Percentiles rank a stretch among this genome's conserved stretches.
Evolutionary conservation across 2,329 filamentous ascomycete species (phyloP).

Genomic region (Aspergillus glaucus): DNA sequence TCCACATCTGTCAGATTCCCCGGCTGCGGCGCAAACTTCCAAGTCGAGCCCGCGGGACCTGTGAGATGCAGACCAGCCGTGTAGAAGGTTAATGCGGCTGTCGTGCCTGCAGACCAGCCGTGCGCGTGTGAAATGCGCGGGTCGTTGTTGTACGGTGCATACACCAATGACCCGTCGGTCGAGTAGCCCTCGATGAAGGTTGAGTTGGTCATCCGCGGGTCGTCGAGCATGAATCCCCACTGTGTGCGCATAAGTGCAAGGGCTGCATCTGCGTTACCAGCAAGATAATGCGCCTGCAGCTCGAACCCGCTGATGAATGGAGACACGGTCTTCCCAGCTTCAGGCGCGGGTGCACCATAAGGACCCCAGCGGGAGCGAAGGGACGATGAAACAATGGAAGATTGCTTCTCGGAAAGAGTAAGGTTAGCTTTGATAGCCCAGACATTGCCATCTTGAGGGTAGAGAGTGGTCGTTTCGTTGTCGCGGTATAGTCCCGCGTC

Average conservation of each 20-base stretch:
- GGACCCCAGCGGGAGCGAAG: conserved; percentile 39
- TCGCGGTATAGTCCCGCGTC: conserved; percentile 18
- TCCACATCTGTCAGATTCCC: conserved; percentile 31
- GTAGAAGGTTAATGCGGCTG: conserved; percentile 37
- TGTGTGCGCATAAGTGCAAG: conserved; percentile 41
- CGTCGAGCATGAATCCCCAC: conserved; percentile 53
- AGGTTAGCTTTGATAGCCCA: conserved; percentile 34
- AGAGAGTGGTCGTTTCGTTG: conserved; percentile 23
- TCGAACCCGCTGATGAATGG: conserved; percentile 41
- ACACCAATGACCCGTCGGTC: conserved; percentile 42
- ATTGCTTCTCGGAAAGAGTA: conserved; percentile 18
- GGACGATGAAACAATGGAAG: conserved; percentile 27
- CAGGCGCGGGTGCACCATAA: conserved; percentile 42
- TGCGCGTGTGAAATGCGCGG: conserved; percentile 45
- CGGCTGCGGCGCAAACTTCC: conserved; percentile 31
- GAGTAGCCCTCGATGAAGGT: conserved; percentile 50
- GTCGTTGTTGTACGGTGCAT: conserved; percentile 46
- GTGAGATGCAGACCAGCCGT: conserved; percentile 38
- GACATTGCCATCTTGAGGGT: conserved; percentile 32
- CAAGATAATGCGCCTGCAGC: conserved; percentile 38
- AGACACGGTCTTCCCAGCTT: conserved; percentile 35
- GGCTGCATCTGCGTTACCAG: conserved; percentile 30
- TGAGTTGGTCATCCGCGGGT: conserved; percentile 48
- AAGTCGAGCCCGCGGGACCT: conserved; percentile 30
- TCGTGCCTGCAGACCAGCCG: conserved; percentile 48